Evolutionary conservation across 352 stramenopile species (phyloP), one percentile per base, ranked within the genome.

Genomic region (Globisporangium paroecandrum): DNA sequence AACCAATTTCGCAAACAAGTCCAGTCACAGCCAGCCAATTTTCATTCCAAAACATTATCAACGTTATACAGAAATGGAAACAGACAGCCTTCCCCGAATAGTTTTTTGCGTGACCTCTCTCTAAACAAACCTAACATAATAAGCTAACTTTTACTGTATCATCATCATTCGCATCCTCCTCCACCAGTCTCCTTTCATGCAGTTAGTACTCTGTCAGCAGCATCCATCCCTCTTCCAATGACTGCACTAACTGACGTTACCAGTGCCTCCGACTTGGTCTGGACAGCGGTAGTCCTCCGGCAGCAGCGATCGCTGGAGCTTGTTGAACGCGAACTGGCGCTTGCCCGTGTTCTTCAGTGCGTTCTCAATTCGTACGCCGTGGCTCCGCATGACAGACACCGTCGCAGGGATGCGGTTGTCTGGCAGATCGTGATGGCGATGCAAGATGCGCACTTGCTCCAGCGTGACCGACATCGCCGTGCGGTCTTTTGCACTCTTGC

Each of bases 401-500:
- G 87, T 96, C 18, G 84, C 84, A 18, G 84, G 81, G 7, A 95
- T 85, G 36, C 85, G 83, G 68, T 94, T 82, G 27, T 64, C 64
- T 1, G 85, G 87, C 55, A 96, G 65, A 58, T 93, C 87, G 67
- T 96, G 89, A 70, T 95, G 87, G 32, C 83, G 83, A 58, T 90
- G 82, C 75, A 96, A 62, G 36, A 96, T 94, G 32, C 87, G 87
- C 34, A 93, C 92, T 69, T 99, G 91, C 73, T 99, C 97, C 34
- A 98, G 89, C 29, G 96, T 99, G 29, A 99, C 90, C 22, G 97
- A 97, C 97, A 99, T 99, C 56, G 94, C 96, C 43, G 97, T 99
- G 51, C 97, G 89, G 79, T 99, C 97, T 75, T 99, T 99, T 18
- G 96, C 97, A 75, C 87, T 98, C 70, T 99, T 99, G 72, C 97